Evolutionary conservation across 257 asterid genomes (phyloP).

Genomic region (Solanum bulbocastanum): DNA sequence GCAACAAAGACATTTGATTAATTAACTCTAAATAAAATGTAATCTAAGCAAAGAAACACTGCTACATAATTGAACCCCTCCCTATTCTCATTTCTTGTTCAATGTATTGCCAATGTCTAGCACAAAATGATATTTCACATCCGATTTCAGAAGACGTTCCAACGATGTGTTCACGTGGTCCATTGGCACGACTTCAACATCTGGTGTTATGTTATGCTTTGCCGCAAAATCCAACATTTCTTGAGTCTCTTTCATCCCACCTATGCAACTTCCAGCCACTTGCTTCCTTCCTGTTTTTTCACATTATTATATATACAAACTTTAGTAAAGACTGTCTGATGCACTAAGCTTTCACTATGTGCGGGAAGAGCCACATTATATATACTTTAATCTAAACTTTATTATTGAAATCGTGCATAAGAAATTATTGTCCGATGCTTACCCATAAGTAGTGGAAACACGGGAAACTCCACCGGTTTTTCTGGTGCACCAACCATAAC

Average conservation of each 20-base stretch:
- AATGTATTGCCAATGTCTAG: slow-evolving; percentile 13
- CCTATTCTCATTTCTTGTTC: background rate
- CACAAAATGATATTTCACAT: slow-evolving; percentile 13
- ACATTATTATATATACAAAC: background rate
- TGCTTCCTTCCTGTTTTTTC: background rate
- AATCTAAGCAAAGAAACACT: no score
- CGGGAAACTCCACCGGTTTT: slow-evolving; percentile 42
- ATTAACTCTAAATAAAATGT: no score
- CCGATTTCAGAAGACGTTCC: slow-evolving; percentile 11
- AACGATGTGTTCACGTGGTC: slow-evolving; percentile 5
- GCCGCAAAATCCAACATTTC: slow-evolving; percentile 18
- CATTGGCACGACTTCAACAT: slow-evolving; percentile 8
- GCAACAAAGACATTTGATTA: no score
- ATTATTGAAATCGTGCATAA: background rate
- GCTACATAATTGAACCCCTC: background rate
- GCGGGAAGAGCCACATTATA: background rate
- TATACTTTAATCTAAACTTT: background rate
- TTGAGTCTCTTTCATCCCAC: slow-evolving; percentile 13
- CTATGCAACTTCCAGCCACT: slow-evolving; percentile 12
- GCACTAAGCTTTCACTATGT: background rate
- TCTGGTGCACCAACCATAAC: slow-evolving; percentile 52
- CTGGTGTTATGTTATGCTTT: slow-evolving; percentile 8
- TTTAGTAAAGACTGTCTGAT: background rate
- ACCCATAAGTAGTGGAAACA: slow-evolving; percentile 34
- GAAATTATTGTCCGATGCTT: background rate